phyloP scores from a whole-genome alignment of 805 yeast species.

The Monosporozyma unispora region DNA sequence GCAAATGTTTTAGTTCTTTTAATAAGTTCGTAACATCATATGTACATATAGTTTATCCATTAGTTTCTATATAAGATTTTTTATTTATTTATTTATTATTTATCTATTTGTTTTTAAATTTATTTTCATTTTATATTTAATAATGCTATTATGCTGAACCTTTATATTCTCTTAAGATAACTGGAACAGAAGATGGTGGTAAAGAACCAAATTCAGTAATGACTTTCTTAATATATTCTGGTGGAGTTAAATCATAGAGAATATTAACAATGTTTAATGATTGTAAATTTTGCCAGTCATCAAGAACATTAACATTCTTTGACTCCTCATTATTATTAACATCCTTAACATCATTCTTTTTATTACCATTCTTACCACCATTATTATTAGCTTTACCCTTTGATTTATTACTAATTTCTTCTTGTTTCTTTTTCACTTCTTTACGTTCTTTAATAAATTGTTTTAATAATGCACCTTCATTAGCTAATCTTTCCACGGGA shows the following conservation, averaged over 20 bases:
- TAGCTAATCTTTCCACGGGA: constrained; percentile 39
- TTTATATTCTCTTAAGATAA: constrained; percentile 87
- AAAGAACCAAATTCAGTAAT: constrained; percentile 93
- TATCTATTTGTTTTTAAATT: too few species aligned
- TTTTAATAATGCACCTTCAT: constrained; percentile 55
- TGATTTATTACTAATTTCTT: constrained; percentile 22
- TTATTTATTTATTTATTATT: neutral
- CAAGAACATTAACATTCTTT: constrained; percentile 34
- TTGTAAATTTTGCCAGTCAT: constrained; percentile 56
- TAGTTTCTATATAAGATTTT: neutral
- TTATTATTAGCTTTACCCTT: constrained; percentile 13
- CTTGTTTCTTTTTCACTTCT: constrained; percentile 20
- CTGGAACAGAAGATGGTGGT: constrained; percentile 98
- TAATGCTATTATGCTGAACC: constrained; percentile 24
- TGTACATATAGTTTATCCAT: neutral
- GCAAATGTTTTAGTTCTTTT: neutral
- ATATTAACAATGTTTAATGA: constrained; percentile 69
- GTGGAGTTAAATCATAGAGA: constrained; percentile 91
- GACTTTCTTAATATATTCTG: constrained; percentile 85
- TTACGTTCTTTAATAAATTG: constrained; percentile 43
- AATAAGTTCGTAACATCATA: neutral
- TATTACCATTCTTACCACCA: constrained; percentile 8
- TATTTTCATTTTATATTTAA: neutral
- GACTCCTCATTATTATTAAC: constrained; percentile 14
- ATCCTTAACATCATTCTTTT: constrained; percentile 17